phyloP scores from a whole-genome alignment of 2,329 filamentous ascomycete species.

The Emericellopsis atlantica region DNA sequence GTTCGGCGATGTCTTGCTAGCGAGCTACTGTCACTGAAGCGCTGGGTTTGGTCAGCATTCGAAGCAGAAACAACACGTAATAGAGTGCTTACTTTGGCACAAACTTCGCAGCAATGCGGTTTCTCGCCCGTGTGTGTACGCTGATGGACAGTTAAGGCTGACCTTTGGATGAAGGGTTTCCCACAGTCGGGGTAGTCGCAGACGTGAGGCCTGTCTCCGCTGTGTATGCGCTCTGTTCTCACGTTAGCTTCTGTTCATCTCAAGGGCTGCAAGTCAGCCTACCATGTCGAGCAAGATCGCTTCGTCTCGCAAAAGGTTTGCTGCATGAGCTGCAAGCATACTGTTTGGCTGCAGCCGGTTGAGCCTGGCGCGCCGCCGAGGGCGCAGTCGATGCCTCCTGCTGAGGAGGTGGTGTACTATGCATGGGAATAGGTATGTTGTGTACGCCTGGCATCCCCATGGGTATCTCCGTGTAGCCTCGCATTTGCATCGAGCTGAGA shows the following conservation, averaged over 20 bases:
- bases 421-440: constrained; percentile 18
- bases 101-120: constrained; percentile 93
- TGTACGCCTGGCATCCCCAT: constrained; percentile 29
- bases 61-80: neutral
- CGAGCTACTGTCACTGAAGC: constrained; percentile 89
- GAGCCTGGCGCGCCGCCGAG: constrained; percentile 18
- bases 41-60: constrained; percentile 2
- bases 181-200: constrained; percentile 83
- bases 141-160: constrained; percentile 86
- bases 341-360: constrained; percentile 41
- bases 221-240: constrained; percentile 79
- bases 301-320: constrained; percentile 86
- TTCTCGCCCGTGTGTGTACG: constrained; percentile 97
- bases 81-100: constrained; percentile 62
- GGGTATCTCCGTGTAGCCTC: neutral
- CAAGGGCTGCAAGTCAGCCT: constrained; percentile 22
- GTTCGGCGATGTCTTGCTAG: constrained; percentile 87
- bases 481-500: constrained; percentile 19
- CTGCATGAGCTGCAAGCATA: constrained; percentile 83
- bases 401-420: constrained; percentile 8
- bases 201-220: constrained; percentile 77
- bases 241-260: neutral
- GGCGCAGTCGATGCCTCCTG: constrained; percentile 8
- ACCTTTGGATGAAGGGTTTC: constrained; percentile 95
- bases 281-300: constrained; percentile 93